Base-by-base conservation (phyloP, 140 eudicot genomes). In the Anethum foeniculum region DNA sequence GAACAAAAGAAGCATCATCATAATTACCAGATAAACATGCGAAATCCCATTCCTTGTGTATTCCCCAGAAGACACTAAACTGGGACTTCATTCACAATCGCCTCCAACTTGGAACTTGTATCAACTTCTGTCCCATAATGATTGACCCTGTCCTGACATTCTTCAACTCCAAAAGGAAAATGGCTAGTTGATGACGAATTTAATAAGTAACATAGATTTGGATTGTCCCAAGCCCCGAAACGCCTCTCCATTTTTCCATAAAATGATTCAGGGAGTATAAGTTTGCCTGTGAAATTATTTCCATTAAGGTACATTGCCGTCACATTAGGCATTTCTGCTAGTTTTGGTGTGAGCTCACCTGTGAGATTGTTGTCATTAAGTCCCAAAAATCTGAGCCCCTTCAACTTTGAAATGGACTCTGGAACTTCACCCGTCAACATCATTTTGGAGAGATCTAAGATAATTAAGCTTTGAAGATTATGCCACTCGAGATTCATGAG, bases 201-300 rank as follows among this genome's bases (percentile, higher is more conserved):
- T n/a, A 25, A 4, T 5, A 54, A 2, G 47, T 56, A 79, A 72
- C 90, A 87, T 1, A 87, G 86, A 79, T 84, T 76, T 27, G 82
- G 81, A 77, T 87, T 87, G 34, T 74, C 74, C 81, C 80, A 84
- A 19, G 81, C 87, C 74, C 84, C 79, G 47, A 87, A 87, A 38
- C 82, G 78, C 25, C 82, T 81, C 76, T 88, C 86, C 81, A 87
- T 54, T 87, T 77, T 87, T 52, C 54, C 81, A 82, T 87, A 87
- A 38, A 87, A 87, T 80, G 41, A 51, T 71, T 79, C 82, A 19
- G 90, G 49, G 76, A 87, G 80, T 18, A n/a, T 71, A 39, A 87
- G 81, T 51, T 76, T 43, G 64, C 90, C 90, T 54, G 78, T 76
- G 14, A 87, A 76, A 39, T 84, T 82, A 25, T 87, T 87, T 36